Percentiles rank a stretch among this genome's conserved stretches.
Evolutionary conservation across 2,329 filamentous ascomycete genomes (phyloP).

Genomic region (Colletotrichum cereale): DNA sequence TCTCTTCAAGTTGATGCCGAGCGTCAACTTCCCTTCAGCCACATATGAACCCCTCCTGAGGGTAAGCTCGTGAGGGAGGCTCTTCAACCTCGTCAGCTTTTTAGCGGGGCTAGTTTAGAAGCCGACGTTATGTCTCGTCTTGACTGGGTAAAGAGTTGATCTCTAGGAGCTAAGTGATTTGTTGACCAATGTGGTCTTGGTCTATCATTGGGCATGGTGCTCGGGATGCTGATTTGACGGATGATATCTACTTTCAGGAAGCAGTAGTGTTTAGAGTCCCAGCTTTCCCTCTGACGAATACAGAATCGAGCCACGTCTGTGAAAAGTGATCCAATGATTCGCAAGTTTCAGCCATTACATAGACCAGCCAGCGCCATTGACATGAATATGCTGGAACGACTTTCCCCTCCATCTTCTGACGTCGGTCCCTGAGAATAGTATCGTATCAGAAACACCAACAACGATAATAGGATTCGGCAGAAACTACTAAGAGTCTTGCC

Average conservation of each 20-base stretch:
- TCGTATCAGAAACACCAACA: too few species aligned
- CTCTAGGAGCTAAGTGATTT: background rate
- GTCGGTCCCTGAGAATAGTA: background rate
- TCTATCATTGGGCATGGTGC: background rate
- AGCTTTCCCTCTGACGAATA: background rate
- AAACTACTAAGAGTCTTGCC: background rate
- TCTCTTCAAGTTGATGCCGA: background rate
- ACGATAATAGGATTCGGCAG: background rate
- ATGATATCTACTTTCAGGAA: background rate
- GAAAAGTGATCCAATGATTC: too few species aligned
- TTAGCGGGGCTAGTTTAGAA: background rate
- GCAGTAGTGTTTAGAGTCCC: too few species aligned
- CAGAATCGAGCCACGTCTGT: background rate
- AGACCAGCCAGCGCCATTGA: too few species aligned
- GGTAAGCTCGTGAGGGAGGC: background rate
- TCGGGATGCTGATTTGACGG: background rate
- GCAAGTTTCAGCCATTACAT: background rate
- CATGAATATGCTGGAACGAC: background rate
- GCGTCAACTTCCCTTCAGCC: background rate
- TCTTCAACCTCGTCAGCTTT: background rate
- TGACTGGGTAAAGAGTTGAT: background rate
- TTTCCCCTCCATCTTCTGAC: background rate
- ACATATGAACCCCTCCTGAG: background rate
- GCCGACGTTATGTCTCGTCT: background rate
- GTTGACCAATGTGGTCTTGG: background rate